A percentile compares a stretch with the other conserved stretches of the same genome.
Conservation (phyloP, 2,329 filamentous ascomycete species). For the Sarocladium oryzae region DNA sequence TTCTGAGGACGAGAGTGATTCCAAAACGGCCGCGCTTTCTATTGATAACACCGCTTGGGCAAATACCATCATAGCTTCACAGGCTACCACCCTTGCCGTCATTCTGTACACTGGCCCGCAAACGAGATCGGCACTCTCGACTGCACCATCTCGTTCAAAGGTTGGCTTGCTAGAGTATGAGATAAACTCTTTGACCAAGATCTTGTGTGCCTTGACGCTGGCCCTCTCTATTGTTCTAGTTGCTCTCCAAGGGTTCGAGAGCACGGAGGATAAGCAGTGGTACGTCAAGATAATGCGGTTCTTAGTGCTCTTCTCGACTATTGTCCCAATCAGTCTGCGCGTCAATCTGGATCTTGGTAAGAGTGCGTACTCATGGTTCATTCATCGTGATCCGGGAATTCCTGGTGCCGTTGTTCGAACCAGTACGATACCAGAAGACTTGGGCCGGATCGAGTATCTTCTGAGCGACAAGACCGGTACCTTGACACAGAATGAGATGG, state of each 20-base stretch:
- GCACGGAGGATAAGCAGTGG: slow-evolving; percentile 64
- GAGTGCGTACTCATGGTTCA: slow-evolving; percentile 91
- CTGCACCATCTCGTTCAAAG: slow-evolving; percentile 85
- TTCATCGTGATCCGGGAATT: slow-evolving; percentile 85
- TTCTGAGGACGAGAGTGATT: slow-evolving; percentile 24
- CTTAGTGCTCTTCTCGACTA: slow-evolving; percentile 95
- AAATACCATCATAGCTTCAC: slow-evolving; percentile 93
- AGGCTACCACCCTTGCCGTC: slow-evolving; percentile 78
- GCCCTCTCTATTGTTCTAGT: slow-evolving; percentile 83
- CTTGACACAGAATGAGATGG: slow-evolving; percentile 96
- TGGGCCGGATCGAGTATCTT: slow-evolving; percentile 92
- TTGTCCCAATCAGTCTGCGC: slow-evolving; percentile 92
- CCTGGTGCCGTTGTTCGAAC: slow-evolving; percentile 89
- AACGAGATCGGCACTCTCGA: slow-evolving; percentile 89
- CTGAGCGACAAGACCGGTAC: slow-evolving; percentile 98
- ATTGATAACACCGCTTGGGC: slow-evolving; percentile 99
- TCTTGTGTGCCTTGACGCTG: slow-evolving; percentile 82
- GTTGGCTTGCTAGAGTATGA: slow-evolving; percentile 90
- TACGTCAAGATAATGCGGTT: slow-evolving; percentile 99
- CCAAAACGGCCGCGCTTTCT: slow-evolving; percentile 64
- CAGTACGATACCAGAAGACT: slow-evolving; percentile 93
- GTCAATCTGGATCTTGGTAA: slow-evolving; percentile 98
- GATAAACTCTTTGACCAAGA: slow-evolving; percentile 96
- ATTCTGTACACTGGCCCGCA: slow-evolving; percentile 93
- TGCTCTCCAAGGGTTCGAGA: slow-evolving; percentile 74